Percentiles rank a stretch among this genome's conserved stretches.
Evolutionary conservation across 1,139 yeast species (phyloP).

Genomic region (Sugiyamaella sp.): DNA sequence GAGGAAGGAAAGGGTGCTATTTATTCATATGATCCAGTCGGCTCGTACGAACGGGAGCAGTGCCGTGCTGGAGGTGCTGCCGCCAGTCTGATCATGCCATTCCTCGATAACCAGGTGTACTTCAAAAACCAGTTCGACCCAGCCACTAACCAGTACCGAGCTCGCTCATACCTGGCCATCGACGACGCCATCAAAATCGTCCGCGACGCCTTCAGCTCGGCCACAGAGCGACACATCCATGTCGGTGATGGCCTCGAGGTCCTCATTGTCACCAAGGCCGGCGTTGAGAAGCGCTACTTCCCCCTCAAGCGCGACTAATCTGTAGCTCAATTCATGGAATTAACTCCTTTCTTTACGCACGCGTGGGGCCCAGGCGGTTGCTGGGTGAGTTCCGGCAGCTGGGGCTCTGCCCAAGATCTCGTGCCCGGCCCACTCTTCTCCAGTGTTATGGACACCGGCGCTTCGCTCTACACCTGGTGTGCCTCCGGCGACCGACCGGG

Average conservation of each 20-base stretch:
- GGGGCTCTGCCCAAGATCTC: not conserved
- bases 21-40: conserved; percentile 96
- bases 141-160: conserved; percentile 61
- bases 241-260: conserved; percentile 97
- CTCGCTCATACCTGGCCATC: conserved; percentile 63
- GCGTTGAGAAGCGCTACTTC: conserved; percentile 78
- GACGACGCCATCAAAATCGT: conserved; percentile 88
- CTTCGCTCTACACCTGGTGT: too few species aligned
- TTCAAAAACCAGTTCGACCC: conserved; percentile 91
- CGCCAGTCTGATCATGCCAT: conserved; percentile 94
- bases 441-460: too few species aligned
- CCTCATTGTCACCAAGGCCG: conserved; percentile 88
- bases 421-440: not conserved
- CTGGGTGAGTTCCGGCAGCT: conserved; percentile 2
- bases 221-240: conserved; percentile 97
- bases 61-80: conserved; percentile 99
- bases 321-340: not conserved
- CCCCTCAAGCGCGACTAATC: conserved; percentile 85
- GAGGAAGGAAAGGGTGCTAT: conserved; percentile 95
- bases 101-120: conserved; percentile 94
- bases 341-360: not conserved
- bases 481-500: too few species aligned
- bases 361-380: not conserved
- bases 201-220: conserved; percentile 91
- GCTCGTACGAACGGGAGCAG: conserved; percentile 95